These are phyloP conservation scores for Nitzschia palea DNA, from an alignment of 108 stramenopile species.

Conservation along the genomic window DNA sequence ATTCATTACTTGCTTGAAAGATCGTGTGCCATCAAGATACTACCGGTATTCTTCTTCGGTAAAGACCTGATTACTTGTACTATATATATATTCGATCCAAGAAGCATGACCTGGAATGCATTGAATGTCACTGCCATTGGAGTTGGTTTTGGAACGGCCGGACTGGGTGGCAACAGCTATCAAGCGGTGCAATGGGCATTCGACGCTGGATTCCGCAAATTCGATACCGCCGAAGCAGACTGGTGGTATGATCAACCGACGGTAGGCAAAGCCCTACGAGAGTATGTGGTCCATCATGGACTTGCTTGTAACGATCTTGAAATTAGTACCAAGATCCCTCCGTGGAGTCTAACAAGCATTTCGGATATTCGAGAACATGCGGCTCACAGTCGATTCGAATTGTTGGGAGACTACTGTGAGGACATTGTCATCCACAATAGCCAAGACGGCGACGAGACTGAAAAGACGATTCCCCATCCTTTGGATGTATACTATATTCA, in stretches of 20 bases:
- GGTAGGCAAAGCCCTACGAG: slow-evolving; percentile 32
- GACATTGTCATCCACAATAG: slow-evolving; percentile 2
- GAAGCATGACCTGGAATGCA: no score
- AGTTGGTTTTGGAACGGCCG: slow-evolving; percentile 54
- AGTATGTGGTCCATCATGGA: slow-evolving; percentile 18
- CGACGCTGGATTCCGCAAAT: slow-evolving; percentile 48
- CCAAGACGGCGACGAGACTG: background rate
- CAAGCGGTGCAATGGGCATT: slow-evolving; percentile 39
- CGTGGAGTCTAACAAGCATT: slow-evolving; percentile 44
- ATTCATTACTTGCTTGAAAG: no score
- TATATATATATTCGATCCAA: no score
- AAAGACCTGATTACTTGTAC: no score
- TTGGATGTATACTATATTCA: slow-evolving; percentile 59
- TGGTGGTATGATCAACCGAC: slow-evolving; percentile 51
- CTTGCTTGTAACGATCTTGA: slow-evolving; percentile 12
- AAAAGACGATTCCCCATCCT: slow-evolving; percentile 14
- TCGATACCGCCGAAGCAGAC: slow-evolving; percentile 60
- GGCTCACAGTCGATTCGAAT: slow-evolving; percentile 27
- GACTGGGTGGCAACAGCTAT: slow-evolving; percentile 31
- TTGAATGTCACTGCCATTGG: slow-evolving; percentile 18
- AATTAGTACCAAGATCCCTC: slow-evolving; percentile 59
- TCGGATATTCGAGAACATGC: slow-evolving; percentile 45
- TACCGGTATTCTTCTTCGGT: no score
- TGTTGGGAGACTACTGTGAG: slow-evolving; percentile 45
- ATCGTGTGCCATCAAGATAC: no score